Evolutionary conservation across 2,329 filamentous ascomycete species (phyloP).

Genomic region (Kalaharituber pfeilii): DNA sequence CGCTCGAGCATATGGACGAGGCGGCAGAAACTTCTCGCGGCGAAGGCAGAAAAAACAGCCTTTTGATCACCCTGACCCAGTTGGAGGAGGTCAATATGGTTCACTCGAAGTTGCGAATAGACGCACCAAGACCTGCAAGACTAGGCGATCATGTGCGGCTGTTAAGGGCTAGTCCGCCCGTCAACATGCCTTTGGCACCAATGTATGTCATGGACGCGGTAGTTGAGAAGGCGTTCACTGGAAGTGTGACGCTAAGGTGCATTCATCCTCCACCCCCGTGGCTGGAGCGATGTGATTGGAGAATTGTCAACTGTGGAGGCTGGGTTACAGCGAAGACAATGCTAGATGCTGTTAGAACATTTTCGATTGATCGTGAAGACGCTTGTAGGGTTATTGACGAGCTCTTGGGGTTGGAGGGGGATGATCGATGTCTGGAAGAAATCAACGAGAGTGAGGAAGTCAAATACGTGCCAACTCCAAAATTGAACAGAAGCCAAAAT

Average conservation of each 20-base stretch:
- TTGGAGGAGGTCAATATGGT: slow-evolving; percentile 3
- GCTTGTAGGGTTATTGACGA: slow-evolving; percentile 25
- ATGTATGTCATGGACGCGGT: slow-evolving; percentile 29
- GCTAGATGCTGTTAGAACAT: slow-evolving; percentile 26
- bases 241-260: slow-evolving; percentile 26
- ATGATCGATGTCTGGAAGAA: slow-evolving; percentile 14
- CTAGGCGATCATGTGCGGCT: slow-evolving; percentile 25
- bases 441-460: slow-evolving; percentile 1
- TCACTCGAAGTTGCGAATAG: slow-evolving; percentile 5
- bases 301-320: slow-evolving; percentile 27
- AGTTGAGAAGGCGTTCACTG: slow-evolving; percentile 24
- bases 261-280: slow-evolving; percentile 28
- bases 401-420: slow-evolving; percentile 11
- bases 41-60: neutral
- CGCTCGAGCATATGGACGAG: slow-evolving; percentile 29
- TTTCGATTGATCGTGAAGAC: slow-evolving; percentile 24
- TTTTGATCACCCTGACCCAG: slow-evolving; percentile 3
- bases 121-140: slow-evolving; percentile 4
- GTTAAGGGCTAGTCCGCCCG: slow-evolving; percentile 24
- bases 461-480: slow-evolving; percentile 7
- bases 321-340: slow-evolving; percentile 30
- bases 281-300: slow-evolving; percentile 28
- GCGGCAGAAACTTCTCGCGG: slow-evolving; percentile 15
- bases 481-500: slow-evolving; percentile 27
- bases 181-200: slow-evolving; percentile 23